Evolutionary conservation across 1,284 basidiomycete genomes (phyloP).

Genomic region (Amylostereum chailletii): DNA sequence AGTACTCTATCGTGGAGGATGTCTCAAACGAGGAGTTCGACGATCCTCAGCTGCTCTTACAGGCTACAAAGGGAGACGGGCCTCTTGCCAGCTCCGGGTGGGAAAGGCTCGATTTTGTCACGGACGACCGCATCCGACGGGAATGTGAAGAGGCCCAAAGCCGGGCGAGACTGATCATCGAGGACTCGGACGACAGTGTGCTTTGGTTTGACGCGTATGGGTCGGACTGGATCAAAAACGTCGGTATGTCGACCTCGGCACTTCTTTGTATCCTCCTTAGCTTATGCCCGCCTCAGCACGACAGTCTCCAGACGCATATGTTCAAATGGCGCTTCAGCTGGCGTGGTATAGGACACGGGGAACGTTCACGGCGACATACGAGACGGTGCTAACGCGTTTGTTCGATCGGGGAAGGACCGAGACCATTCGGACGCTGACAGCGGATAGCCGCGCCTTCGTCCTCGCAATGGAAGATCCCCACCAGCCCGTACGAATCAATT

Average conservation of each 20-base stretch:
- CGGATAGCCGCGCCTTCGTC: slow-evolving; percentile 75
- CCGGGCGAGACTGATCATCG: slow-evolving; percentile 54
- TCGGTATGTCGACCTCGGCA: slow-evolving; percentile 38
- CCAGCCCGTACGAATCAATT: slow-evolving; percentile 30
- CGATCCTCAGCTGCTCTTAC: neutral
- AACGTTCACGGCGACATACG: slow-evolving; percentile 85
- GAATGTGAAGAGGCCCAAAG: slow-evolving; percentile 56
- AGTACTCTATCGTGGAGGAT: slow-evolving; percentile 69
- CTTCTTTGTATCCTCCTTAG: neutral
- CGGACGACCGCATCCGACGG: slow-evolving; percentile 50
- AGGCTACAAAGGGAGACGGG: neutral
- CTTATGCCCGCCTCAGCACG: slow-evolving; percentile 35
- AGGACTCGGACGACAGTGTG: slow-evolving; percentile 79
- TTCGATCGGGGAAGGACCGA: slow-evolving; percentile 92
- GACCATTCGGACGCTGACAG: slow-evolving; percentile 76
- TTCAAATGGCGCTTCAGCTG: slow-evolving; percentile 91
- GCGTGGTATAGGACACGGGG: slow-evolving; percentile 83
- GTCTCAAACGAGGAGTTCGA: slow-evolving; percentile 39
- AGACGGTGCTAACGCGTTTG: slow-evolving; percentile 88
- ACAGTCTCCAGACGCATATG: slow-evolving; percentile 81
- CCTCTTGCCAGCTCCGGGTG: slow-evolving; percentile 30
- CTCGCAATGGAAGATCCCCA: slow-evolving; percentile 62
- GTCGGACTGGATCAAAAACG: slow-evolving; percentile 82
- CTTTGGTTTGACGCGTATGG: slow-evolving; percentile 87
- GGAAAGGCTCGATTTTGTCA: slow-evolving; percentile 70